Evolutionary conservation across 2,329 filamentous ascomycete genomes (phyloP), one percentile per base, ranked within the genome.

Genomic region (Monosporascus sp.): DNA sequence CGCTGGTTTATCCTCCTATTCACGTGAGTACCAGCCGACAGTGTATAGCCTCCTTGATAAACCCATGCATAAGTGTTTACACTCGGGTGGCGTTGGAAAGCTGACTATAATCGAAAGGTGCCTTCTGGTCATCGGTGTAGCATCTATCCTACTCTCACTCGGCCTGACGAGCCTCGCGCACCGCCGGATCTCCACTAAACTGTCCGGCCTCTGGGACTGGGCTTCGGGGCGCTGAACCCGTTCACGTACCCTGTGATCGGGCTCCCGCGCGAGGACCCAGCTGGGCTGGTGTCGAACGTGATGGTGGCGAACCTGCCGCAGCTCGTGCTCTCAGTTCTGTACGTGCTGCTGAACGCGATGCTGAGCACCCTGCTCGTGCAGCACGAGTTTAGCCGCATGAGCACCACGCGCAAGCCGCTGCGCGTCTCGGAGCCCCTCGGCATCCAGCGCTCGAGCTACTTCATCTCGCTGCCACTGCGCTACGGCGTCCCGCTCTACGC

Each of bases 241-340:
- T 65, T 61, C 36, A 67, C 65, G 0, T 68, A 65, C 50, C 54
- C 67, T 1, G 58, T 62, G 15, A 44, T 64, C 27, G 49, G 55
- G 6, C 59, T 67, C 2, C 63, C 65, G 5, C 52, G 59, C 1
- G 44, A 51, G 2, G 68, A 69, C 36, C 64, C 67, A 0, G 54
- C 31, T 3, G 68, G 67, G 0, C 51, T 71, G 7, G 62, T 71
- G 22, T 31, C 48, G 6, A 71, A 70, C 39, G 65, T 71, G 1
- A 62, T 78, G 18, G 20, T 79, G 0, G 74, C 71, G 37, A 81
- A 81, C 55, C 25, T 68, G 0, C 75, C 77, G 1, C 78, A 81
- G 56, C 50, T 77, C 0, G 50, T 79, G 4, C 54, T 79, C 0
- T 77, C 74, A 0, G 60, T 76, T n/a, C 48, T 75, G 2, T 79